A percentile compares a stretch with the other conserved stretches of the same genome.
Conservation (phyloP, 2,329 filamentous ascomycete species). For the Talaromyces sp. region DNA sequence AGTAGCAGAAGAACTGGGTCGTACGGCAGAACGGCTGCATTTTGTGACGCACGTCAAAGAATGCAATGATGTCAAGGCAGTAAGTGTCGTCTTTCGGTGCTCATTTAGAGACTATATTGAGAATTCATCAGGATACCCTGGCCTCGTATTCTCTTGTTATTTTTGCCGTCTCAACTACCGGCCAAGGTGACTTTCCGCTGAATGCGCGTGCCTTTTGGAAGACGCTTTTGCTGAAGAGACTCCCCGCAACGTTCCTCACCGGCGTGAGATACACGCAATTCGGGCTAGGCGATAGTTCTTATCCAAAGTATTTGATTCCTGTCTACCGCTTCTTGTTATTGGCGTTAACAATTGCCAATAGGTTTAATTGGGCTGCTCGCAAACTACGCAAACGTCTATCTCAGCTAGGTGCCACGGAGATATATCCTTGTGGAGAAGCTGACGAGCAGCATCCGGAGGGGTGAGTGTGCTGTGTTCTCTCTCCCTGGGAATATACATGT, state of each 20-base stretch:
- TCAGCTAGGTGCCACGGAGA: conserved; percentile 73
- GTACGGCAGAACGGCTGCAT: conserved; percentile 67
- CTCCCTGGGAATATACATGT: background rate
- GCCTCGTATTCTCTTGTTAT: conserved; percentile 44
- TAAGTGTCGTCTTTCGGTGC: conserved; percentile 37
- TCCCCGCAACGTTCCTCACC: conserved; percentile 64
- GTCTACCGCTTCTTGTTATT: too few relatives aligned
- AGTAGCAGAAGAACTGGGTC: conserved; percentile 76
- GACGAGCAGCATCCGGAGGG: conserved; percentile 93
- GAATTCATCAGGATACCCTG: conserved; percentile 27
- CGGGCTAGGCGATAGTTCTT: conserved; percentile 90
- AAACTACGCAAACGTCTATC: conserved; percentile 79
- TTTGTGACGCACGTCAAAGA: conserved; percentile 72
- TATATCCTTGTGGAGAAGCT: conserved; percentile 75
- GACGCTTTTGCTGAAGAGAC: conserved; percentile 69
- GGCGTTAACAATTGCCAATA: conserved; percentile 29
- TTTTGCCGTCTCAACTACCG: conserved; percentile 85
- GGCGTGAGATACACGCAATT: conserved; percentile 75
- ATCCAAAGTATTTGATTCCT: conserved; percentile 64
- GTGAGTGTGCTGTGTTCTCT: conserved; percentile 46
- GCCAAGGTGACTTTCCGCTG: conserved; percentile 85
- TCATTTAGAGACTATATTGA: background rate
- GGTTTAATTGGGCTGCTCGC: conserved; percentile 87
- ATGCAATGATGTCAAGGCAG: conserved; percentile 69
- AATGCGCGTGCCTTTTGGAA: conserved; percentile 84